These are phyloP conservation scores for Sistotremastrum niveocremeum DNA, from an alignment of 768 basidiomycete species.

Conservation along the genomic window DNA sequence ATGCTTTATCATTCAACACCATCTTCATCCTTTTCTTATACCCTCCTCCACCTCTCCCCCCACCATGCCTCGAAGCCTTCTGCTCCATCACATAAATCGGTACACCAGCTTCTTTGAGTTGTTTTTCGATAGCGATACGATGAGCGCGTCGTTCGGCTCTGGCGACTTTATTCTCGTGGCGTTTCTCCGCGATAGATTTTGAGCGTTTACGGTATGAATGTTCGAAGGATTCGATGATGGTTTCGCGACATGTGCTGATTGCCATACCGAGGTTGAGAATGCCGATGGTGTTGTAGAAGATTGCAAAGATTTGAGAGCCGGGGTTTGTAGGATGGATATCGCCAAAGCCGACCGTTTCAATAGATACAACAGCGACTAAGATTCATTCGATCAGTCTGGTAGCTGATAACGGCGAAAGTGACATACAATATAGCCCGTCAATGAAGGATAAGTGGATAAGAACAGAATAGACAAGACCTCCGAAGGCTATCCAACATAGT, in stretches of 20 bases:
- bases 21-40: conserved; percentile 22
- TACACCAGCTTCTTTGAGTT: conserved; percentile 34
- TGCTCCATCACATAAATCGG: conserved; percentile 42
- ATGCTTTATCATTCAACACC: conserved; percentile 50
- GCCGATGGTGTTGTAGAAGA: conserved; percentile 44
- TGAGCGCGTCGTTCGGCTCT: conserved; percentile 8
- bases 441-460: conserved; percentile 45
- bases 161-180: conserved; percentile 22
- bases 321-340: conserved; percentile 46
- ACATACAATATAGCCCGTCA: conserved; percentile 43
- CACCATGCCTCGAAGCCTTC: conserved; percentile 4
- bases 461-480: conserved; percentile 45
- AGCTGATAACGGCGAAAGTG: conserved; percentile 49
- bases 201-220: conserved; percentile 48
- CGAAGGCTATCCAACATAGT: conserved; percentile 60
- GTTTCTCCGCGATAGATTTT: conserved; percentile 28
- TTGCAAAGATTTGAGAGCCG: conserved; percentile 43
- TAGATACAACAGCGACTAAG: conserved; percentile 1
- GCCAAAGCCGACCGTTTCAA: conserved; percentile 41
- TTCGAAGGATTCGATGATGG: conserved; percentile 59
- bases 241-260: conserved; percentile 53
- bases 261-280: conserved; percentile 52
- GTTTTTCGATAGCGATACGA: conserved; percentile 32
- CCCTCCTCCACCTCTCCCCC: conserved; percentile 6
- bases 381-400: conserved; percentile 45